phyloP scores from a whole-genome alignment of 192 early-diverging fungal species.

The Coemansia sp. region DNA sequence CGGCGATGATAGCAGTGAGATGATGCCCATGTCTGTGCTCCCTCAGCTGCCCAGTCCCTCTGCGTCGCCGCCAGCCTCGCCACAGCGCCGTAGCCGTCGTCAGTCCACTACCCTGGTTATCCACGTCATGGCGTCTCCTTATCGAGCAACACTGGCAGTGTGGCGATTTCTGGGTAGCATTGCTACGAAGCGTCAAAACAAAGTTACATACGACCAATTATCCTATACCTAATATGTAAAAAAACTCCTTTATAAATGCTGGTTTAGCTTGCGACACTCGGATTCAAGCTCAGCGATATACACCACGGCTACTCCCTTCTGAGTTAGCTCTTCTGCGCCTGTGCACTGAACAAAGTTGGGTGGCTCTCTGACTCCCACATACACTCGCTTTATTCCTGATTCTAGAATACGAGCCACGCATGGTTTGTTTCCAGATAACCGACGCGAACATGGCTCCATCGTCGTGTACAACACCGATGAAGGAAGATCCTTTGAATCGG shows the following conservation, averaged over 20 bases:
- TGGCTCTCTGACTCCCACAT: slow-evolving; percentile 84
- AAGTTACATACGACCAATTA: not conserved
- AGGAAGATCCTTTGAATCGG: not conserved
- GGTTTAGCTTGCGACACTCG: slow-evolving; percentile 67
- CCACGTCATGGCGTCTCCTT: not conserved
- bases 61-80: not conserved
- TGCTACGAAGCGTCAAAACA: not conserved
- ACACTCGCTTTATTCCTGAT: slow-evolving; percentile 63
- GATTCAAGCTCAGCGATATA: slow-evolving; percentile 67
- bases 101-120: not conserved
- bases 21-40: slow-evolving; percentile 13
- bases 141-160: not conserved
- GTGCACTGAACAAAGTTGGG: slow-evolving; percentile 80
- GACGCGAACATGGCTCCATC: slow-evolving; percentile 93
- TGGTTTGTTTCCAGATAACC: slow-evolving; percentile 79
- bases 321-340: slow-evolving; percentile 63
- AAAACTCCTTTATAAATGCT: slow-evolving; percentile 40
- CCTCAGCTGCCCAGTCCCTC: not conserved
- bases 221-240: not conserved
- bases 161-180: not conserved
- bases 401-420: slow-evolving; percentile 73
- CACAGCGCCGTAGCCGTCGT: not conserved
- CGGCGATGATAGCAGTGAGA: not conserved
- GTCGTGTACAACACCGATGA: slow-evolving; percentile 71
- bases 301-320: slow-evolving; percentile 71